Evolutionary conservation across 495 filamentous ascomycete species (phyloP).

Genomic region (Oleoguttula mirabilis): DNA sequence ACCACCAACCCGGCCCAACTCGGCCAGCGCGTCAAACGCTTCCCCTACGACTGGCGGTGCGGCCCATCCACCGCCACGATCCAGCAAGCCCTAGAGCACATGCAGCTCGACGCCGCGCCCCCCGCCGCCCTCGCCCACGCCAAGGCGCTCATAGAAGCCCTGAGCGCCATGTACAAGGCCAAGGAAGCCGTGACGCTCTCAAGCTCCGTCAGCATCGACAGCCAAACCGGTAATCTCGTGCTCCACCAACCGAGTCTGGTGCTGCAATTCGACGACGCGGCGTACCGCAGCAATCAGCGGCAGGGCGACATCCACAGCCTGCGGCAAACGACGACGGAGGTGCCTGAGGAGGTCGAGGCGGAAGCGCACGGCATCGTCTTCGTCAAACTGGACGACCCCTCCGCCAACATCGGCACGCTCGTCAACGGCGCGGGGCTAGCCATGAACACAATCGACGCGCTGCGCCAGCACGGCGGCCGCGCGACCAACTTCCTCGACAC

Average conservation of each 20-base stretch:
- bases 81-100: slow-evolving; percentile 35
- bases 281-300: slow-evolving; percentile 51
- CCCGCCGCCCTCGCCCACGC: slow-evolving; percentile 27
- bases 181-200: slow-evolving; percentile 50
- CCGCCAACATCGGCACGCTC: slow-evolving; percentile 55
- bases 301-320: slow-evolving; percentile 52
- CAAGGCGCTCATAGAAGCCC: slow-evolving; percentile 37
- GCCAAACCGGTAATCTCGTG: not conserved
- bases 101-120: slow-evolving; percentile 37
- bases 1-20: slow-evolving; percentile 30
- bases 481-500: slow-evolving; percentile 74
- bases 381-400: slow-evolving; percentile 35
- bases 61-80: slow-evolving; percentile 30
- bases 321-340: slow-evolving; percentile 39
- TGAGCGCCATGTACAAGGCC: slow-evolving; percentile 50
- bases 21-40: slow-evolving; percentile 35
- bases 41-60: slow-evolving; percentile 49
- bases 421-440: slow-evolving; percentile 85
- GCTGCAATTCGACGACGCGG: slow-evolving; percentile 71
- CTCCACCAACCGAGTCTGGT: slow-evolving; percentile 32
- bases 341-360: slow-evolving; percentile 50
- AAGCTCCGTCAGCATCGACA: slow-evolving; percentile 8
- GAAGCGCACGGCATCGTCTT: slow-evolving; percentile 66
- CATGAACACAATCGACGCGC: slow-evolving; percentile 83
- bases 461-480: slow-evolving; percentile 49